Base-by-base conservation (phyloP, 2,329 filamentous ascomycete species). In the Colletotrichum australisinense region DNA sequence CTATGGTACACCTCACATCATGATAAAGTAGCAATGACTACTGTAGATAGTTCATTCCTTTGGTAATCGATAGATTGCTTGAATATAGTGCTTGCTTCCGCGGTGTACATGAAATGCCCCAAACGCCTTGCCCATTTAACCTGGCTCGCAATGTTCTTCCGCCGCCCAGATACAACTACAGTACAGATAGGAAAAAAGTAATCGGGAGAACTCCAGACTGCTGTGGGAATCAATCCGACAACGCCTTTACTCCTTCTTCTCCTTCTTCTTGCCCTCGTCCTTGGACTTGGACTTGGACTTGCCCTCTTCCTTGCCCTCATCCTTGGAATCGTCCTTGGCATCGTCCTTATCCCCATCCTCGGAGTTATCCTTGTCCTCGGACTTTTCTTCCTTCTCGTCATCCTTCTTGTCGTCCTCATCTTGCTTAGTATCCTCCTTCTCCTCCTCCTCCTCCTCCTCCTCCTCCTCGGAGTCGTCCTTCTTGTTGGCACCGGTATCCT, bases 391-490 rank as follows among this genome's bases (percentile, higher is more conserved):
- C 22, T 56, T 42, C 22, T 53, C 14, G 3, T 72, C 42, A 26
- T 49, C 52, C 1, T 66, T 8, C 14, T 42, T n/a, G 2, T 42
- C 9, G 0, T 72, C 57, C 9, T 67, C 30, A 46, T 67, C 42
- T 32, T 63, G 32, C 16, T 26, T 58, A 16, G 58, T 49, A 62
- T 77, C 74, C 74, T 78, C 71, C 74, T 80, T 4, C 9, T 35
- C 32, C 32, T 11, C 32, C 30, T 4, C 70, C 62, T 81, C 66
- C 70, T 78, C 58, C 46, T 77, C 79, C 19, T 80, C 75, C 67
- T 80, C 75, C 55, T 76, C 46, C 16, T 46, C 16, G 16, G 42
- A 46, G 19, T 63, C 69, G 3, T 76, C 72, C 32, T 74, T 72
- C 42, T 75, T 26, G 55, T 75, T 63, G 35, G 35, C 35, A 42